Base-by-base conservation (phyloP, 495 filamentous ascomycete species). In the Halenospora varia region DNA sequence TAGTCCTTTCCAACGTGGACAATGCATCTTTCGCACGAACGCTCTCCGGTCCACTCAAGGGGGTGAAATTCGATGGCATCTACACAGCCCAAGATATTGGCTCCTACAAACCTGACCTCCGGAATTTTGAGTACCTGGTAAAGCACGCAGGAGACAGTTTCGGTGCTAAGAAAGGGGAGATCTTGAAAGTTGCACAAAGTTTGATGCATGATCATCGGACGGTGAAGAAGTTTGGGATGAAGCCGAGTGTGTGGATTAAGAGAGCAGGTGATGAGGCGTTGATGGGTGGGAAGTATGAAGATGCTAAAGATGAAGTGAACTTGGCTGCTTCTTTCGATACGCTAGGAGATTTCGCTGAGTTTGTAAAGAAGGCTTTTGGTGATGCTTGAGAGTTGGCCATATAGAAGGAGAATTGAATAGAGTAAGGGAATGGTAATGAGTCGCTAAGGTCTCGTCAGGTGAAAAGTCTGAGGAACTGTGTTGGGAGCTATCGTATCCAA, bases 1-100 rank as follows among this genome's bases (percentile, higher is more conserved):
- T 87, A 1, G 80, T 88, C 8, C 74, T 93, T 3, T 86, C 82
- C 2, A 95, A 94, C 62, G 82, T 92, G 9, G 82, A 90, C 69
- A 74, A 79, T 22, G 74, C 60, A 10, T 86, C 82, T 42, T 88
- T 92, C 59, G 67, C 67, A 0, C 68, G 70, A 1, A 84, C 85
- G 2, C 70, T 82, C 0, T 68, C 61, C 0, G 77, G 76, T 9
- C 76, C 79, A 35, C 69, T 85, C 23, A 69, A 76, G 35, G 73
- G 71, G 41, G 73, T 72, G 0, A 47, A 57, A 2, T 92, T 93
- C 56, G 87, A 90, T 62, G 77, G 78, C 13, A 74, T 90, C 19
- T 83, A 86, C 68, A 91, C 88, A 15, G 89, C 89, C 9, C 77
- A 92, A 72, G 80, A 86, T 42, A 81, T 92, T 29, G 88, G 89